phyloP scores from a whole-genome alignment of 768 basidiomycete genomes.

The Auricularia auricula-judae region DNA sequence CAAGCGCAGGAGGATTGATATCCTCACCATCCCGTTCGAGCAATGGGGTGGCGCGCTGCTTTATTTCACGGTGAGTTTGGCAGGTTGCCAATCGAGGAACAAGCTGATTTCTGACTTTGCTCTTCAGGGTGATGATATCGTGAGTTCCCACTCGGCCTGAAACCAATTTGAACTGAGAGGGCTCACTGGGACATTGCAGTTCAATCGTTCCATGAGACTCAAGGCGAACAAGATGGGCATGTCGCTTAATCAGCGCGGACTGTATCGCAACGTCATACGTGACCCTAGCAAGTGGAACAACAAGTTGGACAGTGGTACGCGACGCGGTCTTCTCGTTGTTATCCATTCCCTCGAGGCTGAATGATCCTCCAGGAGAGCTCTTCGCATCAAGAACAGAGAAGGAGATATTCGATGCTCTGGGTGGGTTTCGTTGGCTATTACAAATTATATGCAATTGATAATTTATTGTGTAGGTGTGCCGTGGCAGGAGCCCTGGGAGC shows the following conservation, averaged over 20 bases:
- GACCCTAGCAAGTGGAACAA: constrained; percentile 51
- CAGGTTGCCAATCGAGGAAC: no score
- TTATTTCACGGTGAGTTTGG: constrained; percentile 70
- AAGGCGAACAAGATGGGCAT: constrained; percentile 76
- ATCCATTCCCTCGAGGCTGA: neutral
- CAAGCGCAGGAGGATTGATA: constrained; percentile 68
- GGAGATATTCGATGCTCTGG: constrained; percentile 72
- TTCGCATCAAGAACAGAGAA: constrained; percentile 77
- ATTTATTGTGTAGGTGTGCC: constrained; percentile 38
- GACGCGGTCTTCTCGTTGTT: neutral
- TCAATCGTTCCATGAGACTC: constrained; percentile 79
- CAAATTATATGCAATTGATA: neutral
- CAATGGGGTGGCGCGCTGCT: constrained; percentile 74
- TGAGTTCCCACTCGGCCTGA: constrained; percentile 24
- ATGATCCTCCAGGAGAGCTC: constrained; percentile 36
- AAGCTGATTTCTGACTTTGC: neutral
- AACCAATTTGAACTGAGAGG: neutral
- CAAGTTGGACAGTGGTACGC: constrained; percentile 49
- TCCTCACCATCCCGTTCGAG: constrained; percentile 70
- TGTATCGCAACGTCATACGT: constrained; percentile 63
- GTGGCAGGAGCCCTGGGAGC: constrained; percentile 74
- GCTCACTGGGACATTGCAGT: constrained; percentile 31
- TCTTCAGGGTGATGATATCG: constrained; percentile 76
- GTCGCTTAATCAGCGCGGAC: constrained; percentile 78
- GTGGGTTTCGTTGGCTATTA: constrained; percentile 17